Conservation (phyloP, 306 rosid species). For the Neltuma alba region DNA sequence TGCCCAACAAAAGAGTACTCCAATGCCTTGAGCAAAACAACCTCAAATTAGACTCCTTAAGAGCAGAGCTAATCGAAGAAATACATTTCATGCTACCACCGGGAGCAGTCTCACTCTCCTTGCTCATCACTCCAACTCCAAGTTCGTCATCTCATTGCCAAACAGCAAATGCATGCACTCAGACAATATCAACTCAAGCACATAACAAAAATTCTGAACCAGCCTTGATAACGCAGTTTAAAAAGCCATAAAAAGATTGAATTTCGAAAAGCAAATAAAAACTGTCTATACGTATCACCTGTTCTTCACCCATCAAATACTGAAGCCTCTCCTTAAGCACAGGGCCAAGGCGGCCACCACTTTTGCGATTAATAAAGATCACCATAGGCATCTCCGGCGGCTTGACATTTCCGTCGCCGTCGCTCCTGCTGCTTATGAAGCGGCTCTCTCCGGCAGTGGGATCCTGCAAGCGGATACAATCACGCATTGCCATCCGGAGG, state of each 20-base stretch:
- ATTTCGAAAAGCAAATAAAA: background rate
- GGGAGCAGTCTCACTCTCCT: background rate
- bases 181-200: background rate
- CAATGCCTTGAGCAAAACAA: background rate
- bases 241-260: conserved; percentile 1
- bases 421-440: background rate
- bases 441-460: conserved; percentile 50
- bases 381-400: conserved; percentile 68
- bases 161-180: background rate
- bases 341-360: conserved; percentile 89
- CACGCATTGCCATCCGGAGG: conserved; percentile 80
- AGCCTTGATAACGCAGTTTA: background rate
- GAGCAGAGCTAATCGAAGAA: background rate
- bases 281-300: conserved; percentile 45
- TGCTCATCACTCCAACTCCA: background rate
- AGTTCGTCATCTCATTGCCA: background rate
- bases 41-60: background rate
- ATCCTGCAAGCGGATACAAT: conserved; percentile 61
- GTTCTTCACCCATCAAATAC: conserved; percentile 78
- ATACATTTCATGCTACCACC: background rate
- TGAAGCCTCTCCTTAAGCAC: conserved; percentile 81
- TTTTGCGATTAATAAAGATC: conserved; percentile 71
- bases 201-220: background rate
- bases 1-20: background rate
- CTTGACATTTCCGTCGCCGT: background rate